Percentiles rank a stretch among this genome's conserved stretches.
Conservation (phyloP, 768 basidiomycete species). For the Rossbeevera mucosa region DNA sequence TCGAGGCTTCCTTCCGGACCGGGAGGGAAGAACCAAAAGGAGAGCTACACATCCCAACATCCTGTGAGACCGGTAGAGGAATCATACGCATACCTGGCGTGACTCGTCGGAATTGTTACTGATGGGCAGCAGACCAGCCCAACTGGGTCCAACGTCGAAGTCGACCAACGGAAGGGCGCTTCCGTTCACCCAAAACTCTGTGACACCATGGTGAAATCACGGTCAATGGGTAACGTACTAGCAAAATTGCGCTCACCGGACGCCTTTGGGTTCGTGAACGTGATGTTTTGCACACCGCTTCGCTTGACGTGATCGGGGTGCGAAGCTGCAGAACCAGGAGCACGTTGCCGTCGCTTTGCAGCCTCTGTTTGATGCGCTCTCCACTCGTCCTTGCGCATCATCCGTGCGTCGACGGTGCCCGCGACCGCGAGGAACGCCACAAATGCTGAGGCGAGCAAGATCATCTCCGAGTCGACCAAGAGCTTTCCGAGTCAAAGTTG, state of each 20-base stretch:
- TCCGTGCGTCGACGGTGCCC: conserved; percentile 11
- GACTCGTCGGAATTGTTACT: conserved; percentile 57
- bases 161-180: conserved; percentile 59
- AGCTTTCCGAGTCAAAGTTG: neutral
- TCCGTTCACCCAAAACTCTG: conserved; percentile 71
- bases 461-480: conserved; percentile 13
- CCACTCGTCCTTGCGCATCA: conserved; percentile 38
- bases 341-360: conserved; percentile 36
- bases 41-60: conserved; percentile 42
- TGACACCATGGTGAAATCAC: neutral
- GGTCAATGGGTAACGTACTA: neutral
- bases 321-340: neutral
- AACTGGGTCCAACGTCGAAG: conserved; percentile 72
- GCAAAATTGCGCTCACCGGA: conserved; percentile 43
- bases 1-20: conserved; percentile 67
- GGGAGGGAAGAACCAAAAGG: conserved; percentile 84
- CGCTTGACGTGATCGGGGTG: conserved; percentile 4
- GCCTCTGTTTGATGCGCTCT: conserved; percentile 46
- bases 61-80: neutral
- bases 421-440: conserved; percentile 9
- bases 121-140: conserved; percentile 72
- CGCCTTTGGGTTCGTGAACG: conserved; percentile 63
- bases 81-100: conserved; percentile 44
- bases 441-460: conserved; percentile 3
- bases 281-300: conserved; percentile 55